phyloP scores from a whole-genome alignment of 768 basidiomycete species.

The Lactifluus piperatus region DNA sequence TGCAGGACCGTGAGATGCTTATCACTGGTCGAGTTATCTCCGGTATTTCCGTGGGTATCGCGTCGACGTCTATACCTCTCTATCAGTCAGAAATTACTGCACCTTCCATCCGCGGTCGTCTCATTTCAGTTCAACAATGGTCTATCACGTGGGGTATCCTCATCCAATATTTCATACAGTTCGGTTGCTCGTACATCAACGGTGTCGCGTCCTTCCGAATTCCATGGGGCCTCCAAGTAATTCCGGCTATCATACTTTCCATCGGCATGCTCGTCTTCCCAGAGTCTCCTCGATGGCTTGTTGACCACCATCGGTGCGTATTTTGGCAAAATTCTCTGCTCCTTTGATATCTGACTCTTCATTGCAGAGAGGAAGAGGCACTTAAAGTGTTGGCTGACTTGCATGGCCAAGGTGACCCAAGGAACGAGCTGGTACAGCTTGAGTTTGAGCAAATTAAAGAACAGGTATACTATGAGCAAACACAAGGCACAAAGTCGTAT shows the following conservation, averaged over 20 bases:
- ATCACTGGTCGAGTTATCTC: constrained; percentile 28
- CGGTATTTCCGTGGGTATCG: constrained; percentile 26
- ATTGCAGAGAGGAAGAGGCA: constrained; percentile 47
- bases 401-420: constrained; percentile 53
- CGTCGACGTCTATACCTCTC: constrained; percentile 53
- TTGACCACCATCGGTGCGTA: constrained; percentile 47
- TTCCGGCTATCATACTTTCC: constrained; percentile 63
- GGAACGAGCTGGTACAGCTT: constrained; percentile 54
- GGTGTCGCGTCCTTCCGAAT: constrained; percentile 69
- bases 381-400: constrained; percentile 67
- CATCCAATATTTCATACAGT: constrained; percentile 1
- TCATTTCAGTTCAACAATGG: constrained; percentile 75
- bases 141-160: constrained; percentile 20
- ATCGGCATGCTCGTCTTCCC: constrained; percentile 62
- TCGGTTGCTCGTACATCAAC: constrained; percentile 53
- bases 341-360: not conserved
- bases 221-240: constrained; percentile 73
- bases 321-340: not conserved
- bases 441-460: constrained; percentile 61
- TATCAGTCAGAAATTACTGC: constrained; percentile 50
- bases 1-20: constrained; percentile 64
- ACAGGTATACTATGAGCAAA: constrained; percentile 51
- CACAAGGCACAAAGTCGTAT: constrained; percentile 63
- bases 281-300: constrained; percentile 62
- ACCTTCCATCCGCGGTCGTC: constrained; percentile 9